Evolutionary conservation across 345 rosid genomes (phyloP), one percentile per base, ranked within the genome.

Genomic region (Cardamine chenopodiifolia): DNA sequence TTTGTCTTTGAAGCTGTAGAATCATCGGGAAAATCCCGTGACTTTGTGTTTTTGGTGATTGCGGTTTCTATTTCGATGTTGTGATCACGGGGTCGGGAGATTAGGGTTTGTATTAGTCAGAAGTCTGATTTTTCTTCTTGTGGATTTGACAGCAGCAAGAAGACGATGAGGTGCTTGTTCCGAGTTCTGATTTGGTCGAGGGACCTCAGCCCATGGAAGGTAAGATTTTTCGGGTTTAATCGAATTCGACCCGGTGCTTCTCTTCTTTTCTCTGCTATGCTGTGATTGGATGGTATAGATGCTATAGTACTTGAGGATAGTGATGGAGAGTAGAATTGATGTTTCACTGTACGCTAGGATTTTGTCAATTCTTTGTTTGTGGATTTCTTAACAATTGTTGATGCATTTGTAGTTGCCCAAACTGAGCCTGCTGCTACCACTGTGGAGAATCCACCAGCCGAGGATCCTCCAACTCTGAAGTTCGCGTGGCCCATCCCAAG

Each of bases 121-220:
- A 34, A 69, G 54, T 57, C 72, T 77, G 67, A 63, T 48, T 70
- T 25, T 8, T 45, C 35, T 64, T 74, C 28, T 39, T 52, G 22
- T 48, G 63, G 62, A 59, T 68, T 61, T 58, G 52, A 45, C 69
- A 81, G 81, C 86, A 95, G 93, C 97, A 88, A 73, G 93, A 89
- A 55, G 96, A 90, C 79, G 99, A 92, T 72, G 97, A 95, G 88
- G 86, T 92, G 93, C 91, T 91, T 22, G 97, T 91, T 66, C 97
- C 97, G 18, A 90, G 86, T 75, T 80, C 92, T 53, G 99, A 90
- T 81, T 63, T 90, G 74, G 91, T 87, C 39, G 93, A 88, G 48
- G 93, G 90, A 68, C 93, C 95, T 44, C 97, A 89, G 88, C 97
- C 96, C 1, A 87, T 94, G 88, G 98, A 91, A 89, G 98, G 98